Evolutionary conservation across 2,329 filamentous ascomycete species (phyloP).

Genomic region (Podosphaera xanthii): DNA sequence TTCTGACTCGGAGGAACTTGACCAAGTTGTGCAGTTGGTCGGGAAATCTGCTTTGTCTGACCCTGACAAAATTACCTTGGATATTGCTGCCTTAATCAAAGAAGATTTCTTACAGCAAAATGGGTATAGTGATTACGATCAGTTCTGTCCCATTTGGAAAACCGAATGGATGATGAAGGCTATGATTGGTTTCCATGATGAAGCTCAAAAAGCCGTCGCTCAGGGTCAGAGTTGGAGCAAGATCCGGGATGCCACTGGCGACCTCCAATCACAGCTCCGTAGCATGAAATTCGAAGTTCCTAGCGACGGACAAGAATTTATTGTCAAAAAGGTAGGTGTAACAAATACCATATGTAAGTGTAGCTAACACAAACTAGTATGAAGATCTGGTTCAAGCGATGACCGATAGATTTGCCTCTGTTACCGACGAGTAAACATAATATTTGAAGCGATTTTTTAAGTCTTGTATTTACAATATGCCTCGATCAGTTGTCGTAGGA

Average conservation of each 20-base stretch:
- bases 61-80: slow-evolving; percentile 92
- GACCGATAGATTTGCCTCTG: slow-evolving; percentile 92
- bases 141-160: slow-evolving; percentile 99
- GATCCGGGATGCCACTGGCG: slow-evolving; percentile 71
- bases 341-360: background rate
- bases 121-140: slow-evolving; percentile 95
- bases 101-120: slow-evolving; percentile 99
- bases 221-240: slow-evolving; percentile 85
- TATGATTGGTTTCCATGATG: slow-evolving; percentile 95
- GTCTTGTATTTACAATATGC: background rate
- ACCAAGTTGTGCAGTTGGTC: slow-evolving; percentile 95
- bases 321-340: slow-evolving; percentile 56
- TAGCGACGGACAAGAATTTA: slow-evolving; percentile 54
- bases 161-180: slow-evolving; percentile 99
- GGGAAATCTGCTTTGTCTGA: slow-evolving; percentile 94
- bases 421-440: slow-evolving; percentile 61
- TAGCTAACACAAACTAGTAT: slow-evolving; percentile 33
- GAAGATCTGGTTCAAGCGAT: slow-evolving; percentile 77
- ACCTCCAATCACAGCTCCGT: slow-evolving; percentile 65
- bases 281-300: slow-evolving; percentile 96
- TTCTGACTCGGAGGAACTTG: slow-evolving; percentile 85
- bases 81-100: slow-evolving; percentile 78
- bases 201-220: slow-evolving; percentile 81
- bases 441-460: background rate
- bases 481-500: background rate